Evolutionary conservation across 2,329 filamentous ascomycete species (phyloP).

Genomic region (Calonectria naviculata): DNA sequence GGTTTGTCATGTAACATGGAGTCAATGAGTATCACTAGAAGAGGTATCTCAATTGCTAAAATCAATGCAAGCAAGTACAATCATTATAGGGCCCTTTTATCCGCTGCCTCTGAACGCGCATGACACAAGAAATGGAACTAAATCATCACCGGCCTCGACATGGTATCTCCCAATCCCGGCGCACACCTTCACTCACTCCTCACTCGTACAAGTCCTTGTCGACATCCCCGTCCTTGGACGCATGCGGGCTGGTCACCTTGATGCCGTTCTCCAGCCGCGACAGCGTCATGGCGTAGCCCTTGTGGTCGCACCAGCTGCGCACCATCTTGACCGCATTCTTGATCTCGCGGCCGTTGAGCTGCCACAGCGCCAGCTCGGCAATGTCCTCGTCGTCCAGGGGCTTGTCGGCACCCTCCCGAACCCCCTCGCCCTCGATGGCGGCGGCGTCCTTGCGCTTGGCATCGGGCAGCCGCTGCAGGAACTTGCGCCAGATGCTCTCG

Average conservation of each 20-base stretch:
- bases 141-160: background rate
- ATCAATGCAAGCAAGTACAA: background rate
- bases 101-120: background rate
- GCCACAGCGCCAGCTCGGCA: slow-evolving; percentile 51
- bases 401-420: slow-evolving; percentile 18
- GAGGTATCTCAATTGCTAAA: background rate
- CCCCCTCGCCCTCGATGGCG: no score
- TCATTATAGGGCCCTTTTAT: background rate
- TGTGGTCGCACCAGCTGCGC: slow-evolving; percentile 56
- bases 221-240: slow-evolving; percentile 46
- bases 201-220: slow-evolving; percentile 43
- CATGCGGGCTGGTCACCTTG: slow-evolving; percentile 56
- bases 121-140: background rate
- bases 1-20: background rate
- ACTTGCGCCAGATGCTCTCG: slow-evolving; percentile 57
- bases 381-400: slow-evolving; percentile 49
- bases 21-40: background rate
- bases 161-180: background rate
- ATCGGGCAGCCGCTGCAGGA: slow-evolving; percentile 50
- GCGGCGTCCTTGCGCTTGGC: background rate
- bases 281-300: slow-evolving; percentile 55
- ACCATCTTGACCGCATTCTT: slow-evolving; percentile 61
- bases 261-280: slow-evolving; percentile 57
- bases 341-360: slow-evolving; percentile 59
- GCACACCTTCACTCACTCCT: background rate